Conservation (phyloP, 176 grass and related monocot genomes). For the Carex kokanica region DNA sequence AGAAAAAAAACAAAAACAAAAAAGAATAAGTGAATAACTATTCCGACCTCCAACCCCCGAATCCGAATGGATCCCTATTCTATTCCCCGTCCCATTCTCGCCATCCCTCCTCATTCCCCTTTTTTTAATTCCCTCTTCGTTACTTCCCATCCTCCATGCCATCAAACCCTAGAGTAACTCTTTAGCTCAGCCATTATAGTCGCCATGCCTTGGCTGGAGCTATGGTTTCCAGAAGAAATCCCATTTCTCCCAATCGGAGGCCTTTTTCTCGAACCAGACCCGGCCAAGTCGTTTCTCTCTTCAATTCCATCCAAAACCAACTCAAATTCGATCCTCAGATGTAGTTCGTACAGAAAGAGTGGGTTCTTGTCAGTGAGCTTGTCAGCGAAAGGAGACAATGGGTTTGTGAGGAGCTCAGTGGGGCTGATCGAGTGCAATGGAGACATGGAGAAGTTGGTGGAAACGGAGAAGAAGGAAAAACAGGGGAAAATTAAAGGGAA, state of each 20-base stretch:
- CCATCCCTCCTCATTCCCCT: constrained; percentile 21
- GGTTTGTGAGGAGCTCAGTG: constrained; percentile 45
- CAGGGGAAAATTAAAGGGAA: constrained; percentile 22
- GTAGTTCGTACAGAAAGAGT: background rate
- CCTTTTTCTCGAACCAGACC: constrained; percentile 48
- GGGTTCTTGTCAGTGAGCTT: constrained; percentile 76
- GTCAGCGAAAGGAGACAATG: constrained; percentile 63
- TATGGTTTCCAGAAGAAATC: constrained; percentile 53
- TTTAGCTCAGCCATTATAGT: background rate
- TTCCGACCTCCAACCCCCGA: background rate
- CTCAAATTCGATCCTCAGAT: constrained; percentile 30
- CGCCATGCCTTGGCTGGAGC: constrained; percentile 73
- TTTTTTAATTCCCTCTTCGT: background rate
- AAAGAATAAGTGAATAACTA: background rate
- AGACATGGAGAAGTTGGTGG: constrained; percentile 39
- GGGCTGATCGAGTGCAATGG: constrained; percentile 45
- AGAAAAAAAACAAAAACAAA: too few relatives aligned
- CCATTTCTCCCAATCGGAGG: constrained; percentile 15
- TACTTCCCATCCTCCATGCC: background rate
- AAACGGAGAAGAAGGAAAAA: constrained; percentile 22
- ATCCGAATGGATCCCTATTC: constrained; percentile 35
- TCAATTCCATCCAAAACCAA: constrained; percentile 34
- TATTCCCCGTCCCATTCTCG: constrained; percentile 18
- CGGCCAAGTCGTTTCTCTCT: constrained; percentile 53
- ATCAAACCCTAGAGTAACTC: constrained; percentile 42